Percentiles rank a stretch among this genome's conserved stretches.
phyloP scores from a whole-genome alignment of 2,329 filamentous ascomycete species.

The Hypoxylon sp. region DNA sequence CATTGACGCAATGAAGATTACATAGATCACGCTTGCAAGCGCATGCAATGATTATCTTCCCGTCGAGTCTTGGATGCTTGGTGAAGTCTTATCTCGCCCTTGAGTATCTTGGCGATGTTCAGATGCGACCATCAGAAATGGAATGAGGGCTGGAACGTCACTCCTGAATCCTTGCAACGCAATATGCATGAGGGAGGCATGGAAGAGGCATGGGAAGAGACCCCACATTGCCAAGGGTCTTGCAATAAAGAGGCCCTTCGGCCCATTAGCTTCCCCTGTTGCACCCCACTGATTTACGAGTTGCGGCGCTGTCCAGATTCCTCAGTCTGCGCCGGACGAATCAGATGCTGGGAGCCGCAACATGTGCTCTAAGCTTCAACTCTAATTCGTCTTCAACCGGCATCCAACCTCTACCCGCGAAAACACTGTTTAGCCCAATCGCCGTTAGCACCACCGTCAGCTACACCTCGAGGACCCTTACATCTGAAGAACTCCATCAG shows the following conservation, averaged over 20 bases:
- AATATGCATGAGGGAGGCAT: neutral
- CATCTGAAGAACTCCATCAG: slow-evolving; percentile 32
- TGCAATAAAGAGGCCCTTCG: slow-evolving; percentile 5
- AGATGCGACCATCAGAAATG: slow-evolving; percentile 6
- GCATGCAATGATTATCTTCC: slow-evolving; percentile 21
- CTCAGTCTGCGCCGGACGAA: slow-evolving; percentile 21
- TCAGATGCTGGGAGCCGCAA: slow-evolving; percentile 34
- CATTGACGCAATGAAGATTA: slow-evolving; percentile 5
- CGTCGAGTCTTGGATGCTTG: slow-evolving; percentile 32
- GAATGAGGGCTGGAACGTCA: slow-evolving; percentile 3
- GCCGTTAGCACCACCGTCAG: neutral
- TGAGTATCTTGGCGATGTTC: slow-evolving; percentile 34
- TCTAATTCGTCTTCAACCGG: slow-evolving; percentile 49
- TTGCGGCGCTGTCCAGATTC: slow-evolving; percentile 17
- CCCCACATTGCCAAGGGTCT: slow-evolving; percentile 19
- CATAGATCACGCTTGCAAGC: slow-evolving; percentile 10
- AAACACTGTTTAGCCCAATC: slow-evolving; percentile 12
- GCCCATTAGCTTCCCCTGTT: slow-evolving; percentile 3
- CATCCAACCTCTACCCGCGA: slow-evolving; percentile 11
- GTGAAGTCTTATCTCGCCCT: slow-evolving; percentile 40
- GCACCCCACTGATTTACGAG: slow-evolving; percentile 29
- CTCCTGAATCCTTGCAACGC: neutral
- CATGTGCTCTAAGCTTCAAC: slow-evolving; percentile 47
- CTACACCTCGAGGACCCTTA: slow-evolving; percentile 9
- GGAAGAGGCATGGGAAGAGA: neutral